phyloP scores from a whole-genome alignment of 768 basidiomycete genomes.

The Pholiota molesta region DNA sequence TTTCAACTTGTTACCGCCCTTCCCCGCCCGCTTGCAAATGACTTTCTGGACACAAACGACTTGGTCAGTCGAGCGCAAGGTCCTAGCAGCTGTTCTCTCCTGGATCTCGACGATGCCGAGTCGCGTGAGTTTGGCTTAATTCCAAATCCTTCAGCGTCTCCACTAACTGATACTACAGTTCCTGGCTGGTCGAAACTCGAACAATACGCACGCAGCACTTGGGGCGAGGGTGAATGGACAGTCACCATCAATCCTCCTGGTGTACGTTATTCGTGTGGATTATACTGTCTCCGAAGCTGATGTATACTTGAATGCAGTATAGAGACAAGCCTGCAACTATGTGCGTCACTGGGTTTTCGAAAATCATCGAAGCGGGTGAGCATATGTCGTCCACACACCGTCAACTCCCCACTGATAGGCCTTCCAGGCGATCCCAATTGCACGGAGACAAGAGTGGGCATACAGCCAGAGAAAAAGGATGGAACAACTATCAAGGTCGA shows the following conservation, averaged over 20 bases:
- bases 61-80: constrained; percentile 16
- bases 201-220: constrained; percentile 25
- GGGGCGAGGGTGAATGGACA: constrained; percentile 28
- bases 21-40: background rate
- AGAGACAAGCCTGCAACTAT: constrained; percentile 29
- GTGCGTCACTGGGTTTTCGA: constrained; percentile 24
- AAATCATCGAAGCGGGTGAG: constrained; percentile 20
- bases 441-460: constrained; percentile 23
- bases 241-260: constrained; percentile 28
- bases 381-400: background rate
- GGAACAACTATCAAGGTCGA: constrained; percentile 24
- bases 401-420: background rate
- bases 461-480: constrained; percentile 22
- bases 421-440: constrained; percentile 22
- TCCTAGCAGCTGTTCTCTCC: constrained; percentile 19
- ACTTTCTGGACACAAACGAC: constrained; percentile 12
- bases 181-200: constrained; percentile 28
- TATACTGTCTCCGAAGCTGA: background rate
- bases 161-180: constrained; percentile 14
- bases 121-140: constrained; percentile 15
- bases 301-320: constrained; percentile 19
- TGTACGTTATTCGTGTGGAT: constrained; percentile 14
- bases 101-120: constrained; percentile 24
- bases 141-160: background rate
- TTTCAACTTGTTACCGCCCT: background rate